Percentiles rank a stretch among this genome's conserved stretches.
Conservation (phyloP, 331 rosid genomes). For the Rosa hybrid region DNA sequence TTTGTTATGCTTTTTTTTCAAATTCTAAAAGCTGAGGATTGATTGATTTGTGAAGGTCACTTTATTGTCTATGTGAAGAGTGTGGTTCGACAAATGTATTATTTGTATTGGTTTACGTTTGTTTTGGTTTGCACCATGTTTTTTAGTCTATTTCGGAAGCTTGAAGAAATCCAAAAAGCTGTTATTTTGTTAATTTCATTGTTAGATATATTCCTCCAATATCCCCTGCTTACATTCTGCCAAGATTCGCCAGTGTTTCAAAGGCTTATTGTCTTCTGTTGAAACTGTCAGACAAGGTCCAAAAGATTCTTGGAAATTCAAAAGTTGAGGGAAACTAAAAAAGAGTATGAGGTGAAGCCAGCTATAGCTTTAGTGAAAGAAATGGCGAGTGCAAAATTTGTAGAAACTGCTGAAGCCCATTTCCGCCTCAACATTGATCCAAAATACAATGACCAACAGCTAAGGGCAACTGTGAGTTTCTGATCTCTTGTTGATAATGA, state of each 20-base stretch:
- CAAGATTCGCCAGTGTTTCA: not conserved
- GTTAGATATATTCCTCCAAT: not conserved
- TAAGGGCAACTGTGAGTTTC: conserved; percentile 89
- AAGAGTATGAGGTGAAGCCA: conserved; percentile 71
- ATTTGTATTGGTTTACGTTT: not conserved
- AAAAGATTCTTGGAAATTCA: conserved; percentile 98
- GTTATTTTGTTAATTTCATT: not conserved
- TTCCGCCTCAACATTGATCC: conserved; percentile 98
- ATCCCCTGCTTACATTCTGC: not conserved
- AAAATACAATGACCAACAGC: conserved; percentile 91
- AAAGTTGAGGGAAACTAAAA: conserved; percentile 76
- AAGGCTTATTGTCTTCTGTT: conserved; percentile 24
- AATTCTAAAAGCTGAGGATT: not conserved
- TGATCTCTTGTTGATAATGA: conserved; percentile 26
- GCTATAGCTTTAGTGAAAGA: conserved; percentile 75
- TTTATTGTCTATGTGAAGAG: not conserved
- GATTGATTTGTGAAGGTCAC: not conserved
- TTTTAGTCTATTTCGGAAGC: not conserved
- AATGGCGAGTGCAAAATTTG: conserved; percentile 70
- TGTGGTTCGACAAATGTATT: not conserved
- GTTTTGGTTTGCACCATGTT: not conserved
- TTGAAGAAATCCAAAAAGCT: not conserved
- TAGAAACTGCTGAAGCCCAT: conserved; percentile 95
- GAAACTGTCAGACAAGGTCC: conserved; percentile 66
- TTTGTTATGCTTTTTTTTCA: not conserved